Evolutionary conservation across 495 filamentous ascomycete genomes (phyloP).

Genomic region (Darksidea phi): DNA sequence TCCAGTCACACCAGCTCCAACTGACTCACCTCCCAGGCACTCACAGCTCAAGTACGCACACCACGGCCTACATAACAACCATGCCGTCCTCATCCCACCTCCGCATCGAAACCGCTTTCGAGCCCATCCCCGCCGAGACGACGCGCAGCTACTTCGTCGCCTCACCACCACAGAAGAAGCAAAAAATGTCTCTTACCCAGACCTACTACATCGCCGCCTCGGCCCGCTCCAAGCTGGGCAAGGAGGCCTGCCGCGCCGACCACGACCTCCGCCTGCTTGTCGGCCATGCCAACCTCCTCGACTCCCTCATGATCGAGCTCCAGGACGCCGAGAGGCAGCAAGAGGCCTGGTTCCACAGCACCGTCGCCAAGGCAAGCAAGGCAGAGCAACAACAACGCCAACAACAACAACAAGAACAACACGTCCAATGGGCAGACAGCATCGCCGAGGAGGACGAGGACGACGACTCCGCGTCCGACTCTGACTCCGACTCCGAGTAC

Average conservation of each 20-base stretch:
- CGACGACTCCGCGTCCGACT: constrained; percentile 52
- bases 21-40: constrained; percentile 36
- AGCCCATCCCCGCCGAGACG: constrained; percentile 37
- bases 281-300: constrained; percentile 96
- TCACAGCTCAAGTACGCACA: constrained; percentile 22
- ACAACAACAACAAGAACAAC: constrained; percentile 58
- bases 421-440: constrained; percentile 85
- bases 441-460: constrained; percentile 72
- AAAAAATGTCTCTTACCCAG: constrained; percentile 92
- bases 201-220: constrained; percentile 97
- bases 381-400: constrained; percentile 52
- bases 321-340: constrained; percentile 92
- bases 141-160: constrained; percentile 34
- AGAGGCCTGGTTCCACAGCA: constrained; percentile 97
- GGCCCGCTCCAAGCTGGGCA: constrained; percentile 90
- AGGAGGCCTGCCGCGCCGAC: constrained; percentile 82
- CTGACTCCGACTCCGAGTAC: constrained; percentile 37
- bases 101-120: constrained; percentile 35
- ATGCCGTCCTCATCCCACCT: constrained; percentile 38
- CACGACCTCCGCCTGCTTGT: constrained; percentile 94
- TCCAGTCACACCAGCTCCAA: constrained; percentile 29
- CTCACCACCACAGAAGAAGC: constrained; percentile 52
- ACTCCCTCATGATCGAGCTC: constrained; percentile 92
- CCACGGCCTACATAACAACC: constrained; percentile 18
- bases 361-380: constrained; percentile 70